These are phyloP conservation scores for Arachis stenosperma DNA, from an alignment of 306 rosid genomes.

Conservation along the genomic window DNA sequence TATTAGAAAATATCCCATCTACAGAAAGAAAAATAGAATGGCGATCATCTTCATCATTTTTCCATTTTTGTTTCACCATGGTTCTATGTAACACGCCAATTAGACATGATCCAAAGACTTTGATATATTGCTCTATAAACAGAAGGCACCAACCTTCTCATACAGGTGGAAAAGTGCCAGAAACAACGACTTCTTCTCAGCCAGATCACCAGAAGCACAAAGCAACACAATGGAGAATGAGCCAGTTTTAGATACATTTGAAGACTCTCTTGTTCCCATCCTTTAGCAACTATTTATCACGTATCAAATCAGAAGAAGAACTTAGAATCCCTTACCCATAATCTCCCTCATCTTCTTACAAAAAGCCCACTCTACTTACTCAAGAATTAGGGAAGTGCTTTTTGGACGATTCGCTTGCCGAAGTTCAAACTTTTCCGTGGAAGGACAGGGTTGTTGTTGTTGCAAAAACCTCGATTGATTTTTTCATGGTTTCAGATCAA, in stretches of 20 bases:
- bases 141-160: slow-evolving; percentile 52
- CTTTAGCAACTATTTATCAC: slow-evolving; percentile 28
- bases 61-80: not conserved
- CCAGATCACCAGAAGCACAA: slow-evolving; percentile 96
- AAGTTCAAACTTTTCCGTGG: too few relatives aligned
- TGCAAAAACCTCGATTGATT: too few relatives aligned
- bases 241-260: slow-evolving; percentile 55
- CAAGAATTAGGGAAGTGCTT: too few relatives aligned
- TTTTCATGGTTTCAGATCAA: not conserved
- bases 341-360: too few relatives aligned
- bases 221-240: slow-evolving; percentile 73
- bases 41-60: slow-evolving; percentile 1
- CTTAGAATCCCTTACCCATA: not conserved
- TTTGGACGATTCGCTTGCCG: too few relatives aligned
- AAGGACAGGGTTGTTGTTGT: too few relatives aligned
- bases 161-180: slow-evolving; percentile 82
- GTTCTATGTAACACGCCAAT: slow-evolving; percentile 12
- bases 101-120: slow-evolving; percentile 10
- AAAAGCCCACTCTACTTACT: too few relatives aligned
- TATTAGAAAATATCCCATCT: not conserved
- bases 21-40: not conserved
- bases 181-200: slow-evolving; percentile 80
- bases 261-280: slow-evolving; percentile 61
- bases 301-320: slow-evolving; percentile 17
- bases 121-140: not conserved